Evolutionary conservation across 306 rosid species (phyloP).

Genomic region (Vigna trinervia): DNA sequence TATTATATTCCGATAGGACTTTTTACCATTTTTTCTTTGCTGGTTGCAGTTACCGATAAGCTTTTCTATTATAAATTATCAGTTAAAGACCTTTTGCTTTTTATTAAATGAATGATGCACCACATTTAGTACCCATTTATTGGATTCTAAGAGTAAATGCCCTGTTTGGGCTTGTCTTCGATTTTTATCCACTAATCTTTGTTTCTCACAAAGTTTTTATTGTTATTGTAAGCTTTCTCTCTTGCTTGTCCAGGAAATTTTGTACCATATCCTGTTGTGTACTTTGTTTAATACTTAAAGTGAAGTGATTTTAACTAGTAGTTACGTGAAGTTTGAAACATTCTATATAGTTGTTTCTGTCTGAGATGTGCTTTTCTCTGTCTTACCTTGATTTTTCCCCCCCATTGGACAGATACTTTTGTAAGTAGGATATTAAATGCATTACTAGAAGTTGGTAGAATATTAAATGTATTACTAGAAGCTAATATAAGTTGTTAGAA

Average conservation of each 20-base stretch:
- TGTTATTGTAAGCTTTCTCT: neutral
- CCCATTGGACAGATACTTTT: neutral
- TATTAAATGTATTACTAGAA: no score
- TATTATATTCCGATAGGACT: neutral
- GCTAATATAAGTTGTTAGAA: no score
- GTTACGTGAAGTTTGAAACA: neutral
- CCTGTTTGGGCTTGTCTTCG: neutral
- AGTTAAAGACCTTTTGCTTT: neutral
- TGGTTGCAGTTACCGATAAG: constrained; percentile 21
- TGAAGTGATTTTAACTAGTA: neutral
- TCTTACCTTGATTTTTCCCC: constrained; percentile 6
- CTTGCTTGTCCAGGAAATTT: neutral
- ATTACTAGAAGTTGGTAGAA: no score
- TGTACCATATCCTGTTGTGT: constrained; percentile 4
- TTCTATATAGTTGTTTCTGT: neutral
- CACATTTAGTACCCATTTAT: neutral
- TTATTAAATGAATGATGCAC: neutral
- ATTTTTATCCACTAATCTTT: neutral
- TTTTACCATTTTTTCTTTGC: neutral
- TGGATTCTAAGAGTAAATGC: neutral
- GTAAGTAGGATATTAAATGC: no score
- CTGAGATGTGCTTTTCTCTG: neutral
- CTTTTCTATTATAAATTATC: neutral
- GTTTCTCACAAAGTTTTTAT: neutral
- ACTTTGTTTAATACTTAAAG: neutral